Evolutionary conservation across 1,284 basidiomycete genomes (phyloP).

Genomic region (Inonotus hispidus): DNA sequence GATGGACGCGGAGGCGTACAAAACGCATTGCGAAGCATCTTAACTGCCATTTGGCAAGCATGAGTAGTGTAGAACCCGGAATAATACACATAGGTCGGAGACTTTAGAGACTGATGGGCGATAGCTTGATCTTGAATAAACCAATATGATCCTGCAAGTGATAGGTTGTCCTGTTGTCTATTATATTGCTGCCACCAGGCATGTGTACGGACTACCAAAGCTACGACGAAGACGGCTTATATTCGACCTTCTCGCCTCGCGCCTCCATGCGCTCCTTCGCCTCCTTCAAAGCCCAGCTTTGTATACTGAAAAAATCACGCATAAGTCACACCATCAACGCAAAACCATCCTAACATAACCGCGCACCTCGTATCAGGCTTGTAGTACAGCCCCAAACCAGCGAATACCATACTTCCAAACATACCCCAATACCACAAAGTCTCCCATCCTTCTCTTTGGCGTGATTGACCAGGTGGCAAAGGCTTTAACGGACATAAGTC

Average conservation of each 20-base stretch:
- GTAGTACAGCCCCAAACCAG: slow-evolving; percentile 78
- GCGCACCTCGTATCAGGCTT: slow-evolving; percentile 93
- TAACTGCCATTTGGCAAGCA: slow-evolving; percentile 1
- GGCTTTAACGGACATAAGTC: slow-evolving; percentile 41
- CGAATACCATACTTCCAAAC: slow-evolving; percentile 83
- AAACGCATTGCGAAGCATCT: slow-evolving; percentile 59
- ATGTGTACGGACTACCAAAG: not conserved
- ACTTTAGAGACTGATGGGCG: not conserved
- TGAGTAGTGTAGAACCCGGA: not conserved
- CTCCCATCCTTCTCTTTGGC: slow-evolving; percentile 87
- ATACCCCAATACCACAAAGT: slow-evolving; percentile 85
- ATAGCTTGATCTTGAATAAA: not conserved
- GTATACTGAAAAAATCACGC: slow-evolving; percentile 51
- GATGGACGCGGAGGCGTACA: slow-evolving; percentile 77
- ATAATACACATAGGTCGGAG: not conserved
- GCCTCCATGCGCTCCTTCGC: slow-evolving; percentile 87
- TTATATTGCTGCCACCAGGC: not conserved
- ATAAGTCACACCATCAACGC: not conserved
- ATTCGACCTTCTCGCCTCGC: slow-evolving; percentile 80
- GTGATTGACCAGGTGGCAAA: slow-evolving; percentile 72
- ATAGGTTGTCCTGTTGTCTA: not conserved
- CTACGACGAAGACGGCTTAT: slow-evolving; percentile 42
- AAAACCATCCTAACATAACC: not conserved
- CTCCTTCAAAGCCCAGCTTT: slow-evolving; percentile 86
- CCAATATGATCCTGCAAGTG: not conserved